These are phyloP conservation scores for Suillus subalutaceus DNA, from an alignment of 768 basidiomycete genomes.

Conservation along the genomic window DNA sequence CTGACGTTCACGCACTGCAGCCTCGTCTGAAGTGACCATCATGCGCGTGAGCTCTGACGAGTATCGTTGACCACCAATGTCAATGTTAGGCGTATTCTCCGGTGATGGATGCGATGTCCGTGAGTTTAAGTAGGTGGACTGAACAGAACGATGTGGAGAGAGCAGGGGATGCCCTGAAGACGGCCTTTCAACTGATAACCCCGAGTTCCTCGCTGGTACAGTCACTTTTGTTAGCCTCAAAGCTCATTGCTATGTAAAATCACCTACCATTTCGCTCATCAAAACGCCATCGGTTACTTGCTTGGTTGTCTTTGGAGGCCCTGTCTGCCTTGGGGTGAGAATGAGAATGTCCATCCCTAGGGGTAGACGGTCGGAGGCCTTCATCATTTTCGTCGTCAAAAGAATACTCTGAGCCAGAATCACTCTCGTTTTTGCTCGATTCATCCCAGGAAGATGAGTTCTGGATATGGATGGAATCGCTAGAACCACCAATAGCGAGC, in stretches of 20 bases:
- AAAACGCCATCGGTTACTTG: background rate
- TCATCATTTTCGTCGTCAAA: constrained; percentile 25
- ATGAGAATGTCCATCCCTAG: constrained; percentile 14
- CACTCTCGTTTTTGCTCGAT: constrained; percentile 17
- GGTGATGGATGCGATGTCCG: background rate
- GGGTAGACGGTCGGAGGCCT: constrained; percentile 3
- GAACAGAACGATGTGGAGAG: background rate
- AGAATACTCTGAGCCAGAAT: constrained; percentile 36
- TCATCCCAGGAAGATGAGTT: background rate
- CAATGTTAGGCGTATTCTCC: background rate
- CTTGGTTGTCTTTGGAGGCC: background rate
- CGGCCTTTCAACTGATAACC: background rate
- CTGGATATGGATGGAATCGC: constrained; percentile 15
- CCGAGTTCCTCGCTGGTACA: background rate
- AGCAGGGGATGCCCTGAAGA: constrained; percentile 1
- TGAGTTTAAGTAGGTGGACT: background rate
- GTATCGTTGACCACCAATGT: constrained; percentile 16
- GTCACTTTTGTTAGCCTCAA: background rate
- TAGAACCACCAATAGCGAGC: constrained; percentile 39
- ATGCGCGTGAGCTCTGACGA: constrained; percentile 33
- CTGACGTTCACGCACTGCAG: constrained; percentile 48
- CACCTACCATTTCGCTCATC: background rate
- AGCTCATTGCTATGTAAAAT: background rate
- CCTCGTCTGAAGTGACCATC: constrained; percentile 32
- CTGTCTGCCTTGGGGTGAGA: constrained; percentile 1